Base-by-base conservation (phyloP, 2,329 filamentous ascomycete genomes). In the Fusarium pininemorale region DNA sequence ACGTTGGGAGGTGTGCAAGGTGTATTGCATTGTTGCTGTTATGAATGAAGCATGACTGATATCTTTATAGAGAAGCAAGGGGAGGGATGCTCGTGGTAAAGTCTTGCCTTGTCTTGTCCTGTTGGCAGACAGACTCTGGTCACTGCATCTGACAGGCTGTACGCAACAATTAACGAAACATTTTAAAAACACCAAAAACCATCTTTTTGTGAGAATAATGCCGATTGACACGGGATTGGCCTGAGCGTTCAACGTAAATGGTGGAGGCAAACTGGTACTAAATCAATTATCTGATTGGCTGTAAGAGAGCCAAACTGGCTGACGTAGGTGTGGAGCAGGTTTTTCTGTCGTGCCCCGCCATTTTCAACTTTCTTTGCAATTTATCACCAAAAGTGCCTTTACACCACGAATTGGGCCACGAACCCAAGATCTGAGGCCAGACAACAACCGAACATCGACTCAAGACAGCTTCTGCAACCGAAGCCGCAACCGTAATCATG, bases 401-500 rank as follows among this genome's bases (percentile, higher is more conserved):
- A 58, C 61, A 66, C 55, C 51, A 62, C 72, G 57, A 73, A 64
- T 67, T 72, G 57, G 63, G 62, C 57, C 47, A 72, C 71, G 63
- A 74, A 73, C 68, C 51, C 47, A 47, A 63, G 63, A 76, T 58
- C 71, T 70, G 62, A 77, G 61, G 64, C 69, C 60, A 63, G 62
- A 75, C 55, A 63, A 53, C 54, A 54, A 48, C 56, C 63, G 24
- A 50, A 65, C 50, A 63, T 67, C 41, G 60, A 69, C n/a, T 47
- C 45, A 35, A 72, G 24, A 70, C 59, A 53, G 57, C 65, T 69
- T 63, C 63, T 64, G 45, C 48, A 63, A 67, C 60, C 45, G 32
- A 16, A 37, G 15, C 35, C 16, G 42, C 30, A 50, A 69, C 42
- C 57, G 66, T 28, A 87, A 93, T 84, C 80, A 98, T 98, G 96